Evolutionary conservation across 1,139 yeast species (phyloP).

Genomic region (Pichia sp.): DNA sequence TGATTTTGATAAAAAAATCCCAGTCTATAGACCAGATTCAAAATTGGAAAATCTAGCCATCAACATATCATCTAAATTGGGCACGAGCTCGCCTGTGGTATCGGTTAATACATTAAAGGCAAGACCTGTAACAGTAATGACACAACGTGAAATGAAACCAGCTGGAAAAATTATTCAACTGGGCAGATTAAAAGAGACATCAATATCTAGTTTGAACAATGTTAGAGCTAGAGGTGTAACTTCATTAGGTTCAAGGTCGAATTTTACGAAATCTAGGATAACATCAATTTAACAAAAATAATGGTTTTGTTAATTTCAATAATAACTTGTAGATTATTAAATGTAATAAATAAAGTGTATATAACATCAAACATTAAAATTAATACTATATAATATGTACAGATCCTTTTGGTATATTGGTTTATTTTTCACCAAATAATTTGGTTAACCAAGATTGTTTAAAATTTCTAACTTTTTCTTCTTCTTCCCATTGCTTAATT

Average conservation of each 20-base stretch:
- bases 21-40: constrained; percentile 10
- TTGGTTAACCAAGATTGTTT: constrained; percentile 33
- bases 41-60: constrained; percentile 13
- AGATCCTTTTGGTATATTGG: neutral
- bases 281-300: constrained; percentile 4
- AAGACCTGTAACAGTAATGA: constrained; percentile 10
- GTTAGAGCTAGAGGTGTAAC: constrained; percentile 10
- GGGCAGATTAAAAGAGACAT: neutral
- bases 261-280: constrained; percentile 1
- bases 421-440: constrained; percentile 37
- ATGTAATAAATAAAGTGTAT: neutral
- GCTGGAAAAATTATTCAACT: neutral
- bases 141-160: constrained; percentile 7
- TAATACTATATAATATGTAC: neutral
- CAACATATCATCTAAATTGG: constrained; percentile 12
- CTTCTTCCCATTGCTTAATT: constrained; percentile 37
- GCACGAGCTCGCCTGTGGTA: constrained; percentile 13
- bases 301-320: neutral
- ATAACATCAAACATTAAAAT: neutral
- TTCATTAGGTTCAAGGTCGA: constrained; percentile 8
- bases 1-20: neutral
- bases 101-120: neutral
- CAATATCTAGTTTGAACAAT: neutral
- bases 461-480: constrained; percentile 36
- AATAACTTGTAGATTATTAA: neutral